Conservation (phyloP, 2,329 filamentous ascomycete species). For the Botrytis paeoniae region DNA sequence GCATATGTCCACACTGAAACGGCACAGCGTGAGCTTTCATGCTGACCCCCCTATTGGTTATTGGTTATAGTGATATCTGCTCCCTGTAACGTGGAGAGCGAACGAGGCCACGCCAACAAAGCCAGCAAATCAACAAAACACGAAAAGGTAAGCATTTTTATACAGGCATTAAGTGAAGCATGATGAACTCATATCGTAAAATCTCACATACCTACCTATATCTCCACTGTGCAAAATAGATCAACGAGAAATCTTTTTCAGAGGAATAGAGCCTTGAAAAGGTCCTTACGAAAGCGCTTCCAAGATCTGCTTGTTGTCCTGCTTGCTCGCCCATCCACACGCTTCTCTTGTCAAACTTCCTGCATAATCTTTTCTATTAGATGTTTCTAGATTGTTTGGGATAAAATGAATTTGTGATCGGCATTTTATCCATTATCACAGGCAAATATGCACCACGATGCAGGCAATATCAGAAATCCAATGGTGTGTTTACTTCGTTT, state of each 20-base stretch:
- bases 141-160: conserved; percentile 6
- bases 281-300: neutral
- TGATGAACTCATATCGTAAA: conserved; percentile 8
- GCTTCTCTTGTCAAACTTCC: neutral
- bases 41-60: conserved; percentile 11
- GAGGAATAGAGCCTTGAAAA: neutral
- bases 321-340: neutral
- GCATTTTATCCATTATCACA: conserved; percentile 3
- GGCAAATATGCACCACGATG: neutral
- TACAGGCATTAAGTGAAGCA: conserved; percentile 3
- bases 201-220: conserved; percentile 10
- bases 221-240: neutral
- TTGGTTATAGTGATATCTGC: conserved; percentile 14
- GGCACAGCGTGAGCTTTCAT: conserved; percentile 19
- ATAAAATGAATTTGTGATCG: conserved; percentile 7
- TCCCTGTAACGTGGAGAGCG: conserved; percentile 14
- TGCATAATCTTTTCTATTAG: neutral
- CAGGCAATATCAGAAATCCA: conserved; percentile 11
- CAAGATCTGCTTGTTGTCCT: neutral
- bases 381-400: conserved; percentile 13
- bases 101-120: conserved; percentile 14
- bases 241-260: neutral
- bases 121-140: conserved; percentile 13
- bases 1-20: conserved; percentile 12
- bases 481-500: conserved; percentile 8